Evolutionary conservation across 176 grass and related monocot species (phyloP), one percentile per base, ranked within the genome.

Genomic region (Paspalum vaginatum): DNA sequence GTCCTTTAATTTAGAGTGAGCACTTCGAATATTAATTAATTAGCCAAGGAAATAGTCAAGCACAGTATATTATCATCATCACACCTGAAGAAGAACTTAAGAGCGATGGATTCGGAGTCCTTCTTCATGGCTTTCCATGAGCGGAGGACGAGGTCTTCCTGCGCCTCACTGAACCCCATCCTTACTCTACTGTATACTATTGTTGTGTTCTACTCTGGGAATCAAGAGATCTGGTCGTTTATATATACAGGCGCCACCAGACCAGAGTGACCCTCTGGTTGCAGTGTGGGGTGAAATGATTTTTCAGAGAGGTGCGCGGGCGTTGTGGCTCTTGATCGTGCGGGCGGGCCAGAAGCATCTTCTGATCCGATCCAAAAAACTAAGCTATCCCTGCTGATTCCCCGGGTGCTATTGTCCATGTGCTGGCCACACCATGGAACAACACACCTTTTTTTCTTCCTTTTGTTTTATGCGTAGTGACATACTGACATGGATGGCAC

Each of bases 91-190:
- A 97, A 97, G 81, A 97, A 87, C 61, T 91, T 97, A 16, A 93
- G 70, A 56, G 91, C 80, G 37, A 91, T 87, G 7, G 87, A 58
- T 22, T 82, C 88, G 2, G 83, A 46, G 26, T 91, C 86, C 50
- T 81, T 79, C 91, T 89, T 97, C 94, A 97, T 97, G 64, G 70
- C 78, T 57, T 62, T 85, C 94, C 94, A 93, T 88, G 94, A 93
- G 79, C 70, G 73, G 65, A 97, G 55, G 45, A 97, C 91, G 0
- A 97, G 88, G 32, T 90, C 74, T 51, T 91, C 94, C 17, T 93
- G 91, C n/a, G 81, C 53, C 76, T 97, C 81, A 9, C 86, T 89
- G 78, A 91, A 97, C 51, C 32, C 83, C 84, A 93, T 87, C 15
- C 11, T 14, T 60, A 6, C 16, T n/a, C 32, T 49, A 2, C 15